Percentiles rank a stretch among this genome's conserved stretches.
phyloP scores from a whole-genome alignment of 2,329 filamentous ascomycete species.

The Neocucurbitaria cava region DNA sequence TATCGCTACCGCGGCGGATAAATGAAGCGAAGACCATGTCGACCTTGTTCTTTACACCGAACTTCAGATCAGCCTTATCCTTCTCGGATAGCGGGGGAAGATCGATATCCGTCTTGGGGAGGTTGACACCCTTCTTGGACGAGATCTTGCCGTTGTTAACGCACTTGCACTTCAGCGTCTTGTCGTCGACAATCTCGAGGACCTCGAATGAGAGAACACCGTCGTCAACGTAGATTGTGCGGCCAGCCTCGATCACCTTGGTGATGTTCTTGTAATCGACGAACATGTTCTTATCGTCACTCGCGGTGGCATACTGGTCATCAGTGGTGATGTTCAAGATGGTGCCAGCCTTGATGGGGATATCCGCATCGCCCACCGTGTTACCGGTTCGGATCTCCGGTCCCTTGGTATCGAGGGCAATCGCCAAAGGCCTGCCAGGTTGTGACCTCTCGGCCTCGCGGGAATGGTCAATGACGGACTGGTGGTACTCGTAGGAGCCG shows the following conservation, averaged over 20 bases:
- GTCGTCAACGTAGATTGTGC: slow-evolving; percentile 97
- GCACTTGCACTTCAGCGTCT: slow-evolving; percentile 85
- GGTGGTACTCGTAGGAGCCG: slow-evolving; percentile 93
- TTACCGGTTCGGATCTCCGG: slow-evolving; percentile 88
- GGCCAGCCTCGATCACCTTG: slow-evolving; percentile 90
- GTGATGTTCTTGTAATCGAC: slow-evolving; percentile 99
- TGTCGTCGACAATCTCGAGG: slow-evolving; percentile 81
- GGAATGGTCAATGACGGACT: slow-evolving; percentile 96
- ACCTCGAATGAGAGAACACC: slow-evolving; percentile 98
- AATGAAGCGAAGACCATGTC: slow-evolving; percentile 99
- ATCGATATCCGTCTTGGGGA: slow-evolving; percentile 98
- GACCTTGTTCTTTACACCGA: slow-evolving; percentile 97
- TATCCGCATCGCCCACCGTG: slow-evolving; percentile 73
- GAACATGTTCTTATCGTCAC: slow-evolving; percentile 95
- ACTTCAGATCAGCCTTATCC: slow-evolving; percentile 91
- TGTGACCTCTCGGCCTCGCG: slow-evolving; percentile 82
- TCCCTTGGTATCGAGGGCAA: slow-evolving; percentile 87
- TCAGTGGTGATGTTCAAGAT: slow-evolving; percentile 97
- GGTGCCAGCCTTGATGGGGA: slow-evolving; percentile 81
- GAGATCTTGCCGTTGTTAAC: slow-evolving; percentile 99
- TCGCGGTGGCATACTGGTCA: slow-evolving; percentile 83
- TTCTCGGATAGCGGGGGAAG: slow-evolving; percentile 97
- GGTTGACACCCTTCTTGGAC: slow-evolving; percentile 98
- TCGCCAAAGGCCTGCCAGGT: slow-evolving; percentile 86
- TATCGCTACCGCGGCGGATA: slow-evolving; percentile 93